Conservation (phyloP, 805 yeast species). For the Nakazawaea wickerhamii region DNA sequence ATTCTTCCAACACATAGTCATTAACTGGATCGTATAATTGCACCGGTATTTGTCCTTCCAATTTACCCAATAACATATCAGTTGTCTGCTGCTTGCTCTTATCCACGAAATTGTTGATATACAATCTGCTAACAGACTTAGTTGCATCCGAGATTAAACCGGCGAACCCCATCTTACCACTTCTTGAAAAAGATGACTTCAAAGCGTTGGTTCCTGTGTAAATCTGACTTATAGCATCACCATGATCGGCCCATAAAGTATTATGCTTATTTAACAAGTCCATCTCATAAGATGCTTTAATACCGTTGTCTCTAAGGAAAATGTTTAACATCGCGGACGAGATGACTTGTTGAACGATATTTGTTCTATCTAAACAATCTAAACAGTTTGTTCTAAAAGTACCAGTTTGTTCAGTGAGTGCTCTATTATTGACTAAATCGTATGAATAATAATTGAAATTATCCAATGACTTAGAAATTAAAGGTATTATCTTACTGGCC, state of each 20-base stretch:
- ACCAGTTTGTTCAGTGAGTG: slow-evolving; percentile 77
- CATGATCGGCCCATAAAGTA: slow-evolving; percentile 96
- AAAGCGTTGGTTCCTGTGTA: slow-evolving; percentile 98
- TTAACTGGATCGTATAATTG: slow-evolving; percentile 80
- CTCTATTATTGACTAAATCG: slow-evolving; percentile 50
- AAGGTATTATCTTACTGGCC: slow-evolving; percentile 63
- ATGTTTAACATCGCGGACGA: slow-evolving; percentile 65
- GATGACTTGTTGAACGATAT: slow-evolving; percentile 79
- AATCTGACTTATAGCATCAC: slow-evolving; percentile 91
- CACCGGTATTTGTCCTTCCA: slow-evolving; percentile 67
- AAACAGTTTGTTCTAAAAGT: slow-evolving; percentile 90
- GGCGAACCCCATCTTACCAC: slow-evolving; percentile 94
- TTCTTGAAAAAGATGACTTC: slow-evolving; percentile 88
- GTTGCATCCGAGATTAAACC: slow-evolving; percentile 98
- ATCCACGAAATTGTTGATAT: slow-evolving; percentile 93
- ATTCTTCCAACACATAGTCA: slow-evolving; percentile 70
- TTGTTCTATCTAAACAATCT: slow-evolving; percentile 93
- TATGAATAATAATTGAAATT: slow-evolving; percentile 80
- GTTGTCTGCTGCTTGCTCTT: slow-evolving; percentile 85
- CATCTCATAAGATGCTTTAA: slow-evolving; percentile 30
- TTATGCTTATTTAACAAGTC: slow-evolving; percentile 73
- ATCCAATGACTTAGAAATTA: slow-evolving; percentile 59
- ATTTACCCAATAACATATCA: slow-evolving; percentile 78
- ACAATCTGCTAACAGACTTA: slow-evolving; percentile 90
- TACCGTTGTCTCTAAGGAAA: slow-evolving; percentile 38